Evolutionary conservation across 768 basidiomycete species (phyloP).

Genomic region (Favolaschia claudopus): DNA sequence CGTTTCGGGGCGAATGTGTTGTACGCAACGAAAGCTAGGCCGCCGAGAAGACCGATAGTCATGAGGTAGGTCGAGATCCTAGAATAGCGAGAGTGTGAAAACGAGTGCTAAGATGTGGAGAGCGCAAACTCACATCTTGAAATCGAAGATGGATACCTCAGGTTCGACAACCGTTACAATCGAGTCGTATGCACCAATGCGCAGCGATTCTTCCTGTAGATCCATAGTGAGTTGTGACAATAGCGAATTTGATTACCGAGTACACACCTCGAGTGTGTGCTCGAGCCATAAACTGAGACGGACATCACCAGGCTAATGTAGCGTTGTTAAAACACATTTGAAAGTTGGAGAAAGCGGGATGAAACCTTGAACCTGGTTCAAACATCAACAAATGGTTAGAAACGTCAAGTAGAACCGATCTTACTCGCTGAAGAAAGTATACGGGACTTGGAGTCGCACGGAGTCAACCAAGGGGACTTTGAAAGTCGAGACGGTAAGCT

Average conservation of each 20-base stretch:
- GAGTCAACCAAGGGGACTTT: conserved; percentile 60
- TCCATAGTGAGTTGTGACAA: not conserved
- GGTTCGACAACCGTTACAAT: conserved; percentile 85
- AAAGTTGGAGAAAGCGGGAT: not conserved
- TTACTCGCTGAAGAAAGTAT: conserved; percentile 83
- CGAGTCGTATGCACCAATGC: conserved; percentile 76
- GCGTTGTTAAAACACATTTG: not conserved
- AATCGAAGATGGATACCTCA: conserved; percentile 77
- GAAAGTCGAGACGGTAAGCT: conserved; percentile 70
- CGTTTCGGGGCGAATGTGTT: conserved; percentile 73
- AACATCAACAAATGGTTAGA: conserved; percentile 21
- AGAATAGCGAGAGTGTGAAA: not conserved
- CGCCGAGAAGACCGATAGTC: conserved; percentile 68
- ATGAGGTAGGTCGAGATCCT: conserved; percentile 78
- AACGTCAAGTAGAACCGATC: conserved; percentile 34
- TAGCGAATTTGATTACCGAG: not conserved
- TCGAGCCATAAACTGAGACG: conserved; percentile 82
- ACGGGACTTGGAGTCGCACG: conserved; percentile 72
- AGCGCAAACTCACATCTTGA: conserved; percentile 68
- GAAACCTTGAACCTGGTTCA: conserved; percentile 66
- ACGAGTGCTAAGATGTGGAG: conserved; percentile 1
- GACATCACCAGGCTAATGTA: conserved; percentile 72
- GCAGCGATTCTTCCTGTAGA: conserved; percentile 61
- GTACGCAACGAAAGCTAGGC: conserved; percentile 70
- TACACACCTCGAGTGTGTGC: conserved; percentile 66